Base-by-base conservation (phyloP, 805 yeast species). In the Millerago galiae region DNA sequence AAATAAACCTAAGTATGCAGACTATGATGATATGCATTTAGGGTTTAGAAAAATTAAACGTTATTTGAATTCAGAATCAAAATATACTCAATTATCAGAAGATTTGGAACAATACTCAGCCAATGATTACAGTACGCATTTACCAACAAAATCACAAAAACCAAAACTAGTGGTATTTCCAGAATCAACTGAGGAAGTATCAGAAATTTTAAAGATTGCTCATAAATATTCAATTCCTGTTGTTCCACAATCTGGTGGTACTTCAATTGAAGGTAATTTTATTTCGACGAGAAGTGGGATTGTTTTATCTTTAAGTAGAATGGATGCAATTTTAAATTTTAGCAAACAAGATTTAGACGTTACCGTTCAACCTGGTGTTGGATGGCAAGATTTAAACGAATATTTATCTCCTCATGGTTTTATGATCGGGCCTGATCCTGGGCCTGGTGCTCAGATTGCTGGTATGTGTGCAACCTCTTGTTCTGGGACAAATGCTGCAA, bases 401-500 rank as follows among this genome's bases (percentile, higher is more conserved):
- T 72, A 61, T 41, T 58, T 80, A 37, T 60, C 54, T 11, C 71
- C 70, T 2, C 60, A 71, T 36, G 74, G 75, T 1, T 61, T 79
- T 18, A 55, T 85, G 58, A 76, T 85, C 51, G 93, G 91, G 1
- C 83, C 84, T 11, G 91, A 83, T 56, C 78, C 78, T 1, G 89
- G 89, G 34, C 89, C 91, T 14, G 87, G 88, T 36, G 93, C 91
- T 2, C 70, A 79, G 42, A 77, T 84, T 42, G 85, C 85, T 17
- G 95, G 95, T 3, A 81, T 82, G 77, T 77, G 80, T 40, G 82
- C 81, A 11, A 82, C 85, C 31, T 79, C 83, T 32, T 83, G 90
- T 46, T 82, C 90, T 1, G 95, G 95, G 6, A 81, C 91, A 6
- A 81, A 83, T 52, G 89, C 91, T 9, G 74, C 76, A 24, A 60